phyloP scores from a whole-genome alignment of 306 rosid genomes.

The Chamaecrista fasciculata region DNA sequence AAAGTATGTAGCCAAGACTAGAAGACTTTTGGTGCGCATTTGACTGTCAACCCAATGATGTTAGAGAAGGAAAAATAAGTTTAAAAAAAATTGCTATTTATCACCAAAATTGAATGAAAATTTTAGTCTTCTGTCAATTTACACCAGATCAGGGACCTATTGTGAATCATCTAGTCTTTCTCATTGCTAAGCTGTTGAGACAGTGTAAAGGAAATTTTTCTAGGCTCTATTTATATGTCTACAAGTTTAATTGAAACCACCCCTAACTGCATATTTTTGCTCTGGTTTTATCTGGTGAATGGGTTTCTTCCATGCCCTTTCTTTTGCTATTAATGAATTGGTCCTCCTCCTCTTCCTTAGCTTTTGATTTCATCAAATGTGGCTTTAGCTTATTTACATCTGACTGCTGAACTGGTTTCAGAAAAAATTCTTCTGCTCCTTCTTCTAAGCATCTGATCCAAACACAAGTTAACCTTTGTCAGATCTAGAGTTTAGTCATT shows the following conservation, averaged over 20 bases:
- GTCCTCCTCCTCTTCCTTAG: slow-evolving; percentile 37
- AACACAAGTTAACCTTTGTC: slow-evolving; percentile 13
- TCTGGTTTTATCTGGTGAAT: slow-evolving; percentile 43
- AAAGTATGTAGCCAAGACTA: neutral
- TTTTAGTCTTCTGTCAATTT: slow-evolving; percentile 14
- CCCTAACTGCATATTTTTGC: slow-evolving; percentile 28
- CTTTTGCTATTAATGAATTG: slow-evolving; percentile 29
- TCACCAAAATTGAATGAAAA: slow-evolving; percentile 38
- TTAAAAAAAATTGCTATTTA: neutral
- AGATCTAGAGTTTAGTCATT: slow-evolving; percentile 20
- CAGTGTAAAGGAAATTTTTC: slow-evolving; percentile 10
- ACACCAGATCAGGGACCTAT: slow-evolving; percentile 24
- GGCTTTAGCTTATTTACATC: slow-evolving; percentile 82
- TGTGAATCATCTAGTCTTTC: slow-evolving; percentile 11
- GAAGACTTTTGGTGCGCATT: neutral
- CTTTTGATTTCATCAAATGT: slow-evolving; percentile 54
- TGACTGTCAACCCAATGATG: slow-evolving; percentile 1
- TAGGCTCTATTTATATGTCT: slow-evolving; percentile 22
- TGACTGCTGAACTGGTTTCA: slow-evolving; percentile 75
- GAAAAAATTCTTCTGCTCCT: slow-evolving; percentile 81
- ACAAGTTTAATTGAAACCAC: neutral
- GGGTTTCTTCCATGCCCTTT: slow-evolving; percentile 37
- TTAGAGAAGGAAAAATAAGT: neutral
- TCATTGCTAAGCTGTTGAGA: slow-evolving; percentile 16
- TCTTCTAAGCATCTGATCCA: slow-evolving; percentile 76